Evolutionary conservation across 2,329 filamentous ascomycete genomes (phyloP), one percentile per base, ranked within the genome.

Genomic region (Leptographium galeiforme): DNA sequence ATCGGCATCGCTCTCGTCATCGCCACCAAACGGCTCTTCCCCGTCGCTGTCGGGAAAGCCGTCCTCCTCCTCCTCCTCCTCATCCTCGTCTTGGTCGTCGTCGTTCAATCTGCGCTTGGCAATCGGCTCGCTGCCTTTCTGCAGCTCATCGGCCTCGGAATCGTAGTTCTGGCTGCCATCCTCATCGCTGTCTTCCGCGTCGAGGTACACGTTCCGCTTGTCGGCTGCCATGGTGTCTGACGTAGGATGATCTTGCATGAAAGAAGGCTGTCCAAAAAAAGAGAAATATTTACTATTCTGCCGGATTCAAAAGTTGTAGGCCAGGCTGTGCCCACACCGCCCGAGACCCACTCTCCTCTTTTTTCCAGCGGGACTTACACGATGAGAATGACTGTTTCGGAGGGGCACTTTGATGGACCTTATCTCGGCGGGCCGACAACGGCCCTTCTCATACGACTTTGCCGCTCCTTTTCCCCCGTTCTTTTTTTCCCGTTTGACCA

Each of bases 121-220:
- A 25, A 25, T 25, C 25, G 5, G 25, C 2, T 25, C 25, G 25
- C 25, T 5, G 38, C 82, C 84, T 66, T 86, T 86, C 62, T 75
- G 78, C 56, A 88, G 63, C 57, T 87, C 81, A 47, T 82, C 77
- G 32, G 64, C 70, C 25, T 85, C 84, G 0, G 85, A 89, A 57
- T 86, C 73, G 64, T 86, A 87, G 54, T 76, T 80, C 50, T 72
- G 68, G 57, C 70, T 69, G 40, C 73, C 72, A 47, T 82, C 78
- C 39, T 81, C 78, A 19, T 81, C 77, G 62, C 80, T 84, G 18
- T 79, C 74, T 18, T 70, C 70, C 11, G 70, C 72, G 57, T 83
- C 80, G 34, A 90, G 76, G 61, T 84, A 90, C 51, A 86, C 77
- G 65, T 89, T 89, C 60, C 78, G 77, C 63, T 85, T 88, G 63